Base-by-base conservation (phyloP, 768 basidiomycete species). In the Pleurotus salmoneostramineus region DNA sequence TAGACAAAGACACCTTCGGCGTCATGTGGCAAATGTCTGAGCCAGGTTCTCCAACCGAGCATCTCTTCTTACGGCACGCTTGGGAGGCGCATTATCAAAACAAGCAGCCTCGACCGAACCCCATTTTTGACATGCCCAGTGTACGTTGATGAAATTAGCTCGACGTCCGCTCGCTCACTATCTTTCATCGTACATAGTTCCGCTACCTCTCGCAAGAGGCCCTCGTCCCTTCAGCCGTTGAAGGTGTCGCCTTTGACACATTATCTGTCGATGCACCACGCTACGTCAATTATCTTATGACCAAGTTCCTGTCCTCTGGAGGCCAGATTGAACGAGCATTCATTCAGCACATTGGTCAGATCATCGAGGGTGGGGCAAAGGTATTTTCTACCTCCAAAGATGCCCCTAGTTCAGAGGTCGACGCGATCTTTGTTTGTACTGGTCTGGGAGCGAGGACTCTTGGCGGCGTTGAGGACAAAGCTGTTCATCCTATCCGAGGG, bases 381-480 rank as follows among this genome's bases (percentile, higher is more conserved):
- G 58, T 76, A 31, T 78, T 79, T 59, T 57, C 69, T 15, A 64
- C 62, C 6, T 44, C 59, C 8, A 50, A 40, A 6, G 60, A 64
- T 45, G 56, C 60, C 32, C 62, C 68, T 1, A 57, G 68, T 0
- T 56, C 73, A 14, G 77, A 79, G 4, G 15, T 55, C 0, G 80
- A 83, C 47, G 89, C 84, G 0, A 65, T 93, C 1, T 67, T 94
- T 4, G 81, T 88, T 7, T 93, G 90, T 62, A 77, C 83, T 0
- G 92, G 92, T 0, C 69, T 95, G 17, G 89, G 88, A 3, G 84
- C 93, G 6, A 78, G 83, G 50, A 84, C 83, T 34, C 77, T 96
- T 44, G 82, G 89, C 10, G 94, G 93, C 4, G 84, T 95, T 2
- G 87, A 94, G 65, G 95, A 97, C 68, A 77, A 77, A 57, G 74